Percentiles rank a stretch among this genome's conserved stretches.
Conservation (phyloP, 1,284 basidiomycete species). For the Mycosarcoma maydis region DNA sequence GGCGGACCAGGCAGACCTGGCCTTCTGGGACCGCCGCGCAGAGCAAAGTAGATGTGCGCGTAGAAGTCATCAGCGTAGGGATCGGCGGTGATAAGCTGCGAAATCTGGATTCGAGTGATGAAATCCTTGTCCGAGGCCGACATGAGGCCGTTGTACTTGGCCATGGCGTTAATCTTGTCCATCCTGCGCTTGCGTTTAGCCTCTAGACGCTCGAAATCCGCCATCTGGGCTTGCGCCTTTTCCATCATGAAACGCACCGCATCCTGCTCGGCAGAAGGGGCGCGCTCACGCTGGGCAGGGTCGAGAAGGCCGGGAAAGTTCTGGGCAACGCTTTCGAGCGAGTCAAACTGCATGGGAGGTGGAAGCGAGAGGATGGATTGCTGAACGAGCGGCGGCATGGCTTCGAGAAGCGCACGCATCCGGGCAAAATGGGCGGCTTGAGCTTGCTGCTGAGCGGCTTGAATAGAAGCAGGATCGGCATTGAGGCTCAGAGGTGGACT, state of each 20-base stretch:
- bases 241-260: slow-evolving; percentile 55
- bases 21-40: slow-evolving; percentile 73
- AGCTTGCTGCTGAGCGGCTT: slow-evolving; percentile 39
- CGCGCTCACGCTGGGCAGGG: slow-evolving; percentile 33
- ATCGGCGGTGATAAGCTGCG: slow-evolving; percentile 85
- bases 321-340: slow-evolving; percentile 56
- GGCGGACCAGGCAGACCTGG: slow-evolving; percentile 34
- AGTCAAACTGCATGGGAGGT: slow-evolving; percentile 64
- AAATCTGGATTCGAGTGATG: slow-evolving; percentile 98
- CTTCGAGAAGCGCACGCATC: slow-evolving; percentile 60
- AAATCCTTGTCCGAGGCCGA: slow-evolving; percentile 99
- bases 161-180: slow-evolving; percentile 71
- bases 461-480: slow-evolving; percentile 37
- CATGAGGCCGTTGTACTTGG: slow-evolving; percentile 97
- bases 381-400: slow-evolving; percentile 59
- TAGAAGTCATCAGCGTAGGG: slow-evolving; percentile 99
- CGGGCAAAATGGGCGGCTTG: slow-evolving; percentile 60
- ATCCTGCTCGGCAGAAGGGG: slow-evolving; percentile 46
- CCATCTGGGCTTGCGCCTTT: slow-evolving; percentile 48
- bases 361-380: slow-evolving; percentile 58
- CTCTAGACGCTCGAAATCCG: slow-evolving; percentile 51
- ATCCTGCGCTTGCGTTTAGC: slow-evolving; percentile 52
- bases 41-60: slow-evolving; percentile 91
- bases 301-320: slow-evolving; percentile 59
- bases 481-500: slow-evolving; percentile 17